Evolutionary conservation across 192 early-diverging fungal species (phyloP).

Genomic region (Haplosporangium gracile): DNA sequence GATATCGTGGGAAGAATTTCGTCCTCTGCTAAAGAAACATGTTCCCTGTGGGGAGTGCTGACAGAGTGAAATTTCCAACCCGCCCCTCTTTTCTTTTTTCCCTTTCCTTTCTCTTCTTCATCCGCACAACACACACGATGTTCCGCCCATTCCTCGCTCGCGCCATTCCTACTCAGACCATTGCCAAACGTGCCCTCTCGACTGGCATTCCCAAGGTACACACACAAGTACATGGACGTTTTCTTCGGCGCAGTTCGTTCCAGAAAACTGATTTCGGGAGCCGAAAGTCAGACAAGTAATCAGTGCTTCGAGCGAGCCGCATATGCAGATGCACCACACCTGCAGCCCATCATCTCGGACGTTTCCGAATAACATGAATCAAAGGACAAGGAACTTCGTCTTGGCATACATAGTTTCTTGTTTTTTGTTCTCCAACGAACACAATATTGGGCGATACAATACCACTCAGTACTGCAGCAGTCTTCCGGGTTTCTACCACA

Average conservation of each 20-base stretch:
- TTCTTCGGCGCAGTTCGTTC: background rate
- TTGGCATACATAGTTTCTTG: no score
- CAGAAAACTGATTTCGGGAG: no score
- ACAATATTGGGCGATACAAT: no score
- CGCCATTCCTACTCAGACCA: conserved; percentile 15
- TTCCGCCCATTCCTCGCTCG: conserved; percentile 40
- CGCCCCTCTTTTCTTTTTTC: conserved; percentile 30
- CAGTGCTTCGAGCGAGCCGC: no score
- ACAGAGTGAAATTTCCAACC: background rate
- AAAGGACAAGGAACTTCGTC: no score
- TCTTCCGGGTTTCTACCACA: background rate
- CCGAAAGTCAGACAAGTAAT: no score
- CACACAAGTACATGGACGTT: background rate
- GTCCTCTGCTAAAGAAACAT: background rate
- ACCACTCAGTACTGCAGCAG: no score
- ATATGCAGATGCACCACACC: no score
- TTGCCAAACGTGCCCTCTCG: conserved; percentile 29
- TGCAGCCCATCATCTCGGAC: no score
- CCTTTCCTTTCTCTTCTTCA: conserved; percentile 12
- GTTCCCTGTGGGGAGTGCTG: background rate
- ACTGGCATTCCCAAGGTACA: conserved; percentile 50
- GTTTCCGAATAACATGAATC: no score
- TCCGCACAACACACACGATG: conserved; percentile 14
- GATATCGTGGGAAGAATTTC: conserved; percentile 20
- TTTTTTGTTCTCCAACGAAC: no score